Evolutionary conservation across 305 asterid species (phyloP), one percentile per base, ranked within the genome.

Genomic region (Plantago lanceolata): DNA sequence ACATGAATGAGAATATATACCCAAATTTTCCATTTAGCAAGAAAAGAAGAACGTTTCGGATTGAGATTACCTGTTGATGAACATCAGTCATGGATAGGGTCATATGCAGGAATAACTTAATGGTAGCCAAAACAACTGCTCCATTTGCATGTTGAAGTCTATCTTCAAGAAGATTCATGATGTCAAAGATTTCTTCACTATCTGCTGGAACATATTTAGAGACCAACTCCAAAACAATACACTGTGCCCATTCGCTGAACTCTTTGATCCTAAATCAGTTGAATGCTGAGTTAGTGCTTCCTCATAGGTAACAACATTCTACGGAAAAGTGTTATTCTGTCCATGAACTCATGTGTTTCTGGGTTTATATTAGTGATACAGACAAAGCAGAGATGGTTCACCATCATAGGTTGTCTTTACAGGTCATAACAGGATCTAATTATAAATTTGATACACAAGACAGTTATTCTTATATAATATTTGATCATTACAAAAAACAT

Each of bases 91-190:
- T 90, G 68, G 99, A 90, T 75, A 94, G 81, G 70, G 99, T 94
- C 89, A 88, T 64, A 65, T 90, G 99, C 65, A 94, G 82, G 74
- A 90, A 94, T 70, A 88, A 68, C 84, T 94, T 94, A 76, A 81
- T 88, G 61, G 96, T 86, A 71, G 96, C 93, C 89, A 94, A 79
- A 75, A 94, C 99, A 65, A 94, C 99, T 52, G 99, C 99, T 68
- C 99, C 95, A 70, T 94, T 94, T 63, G 99, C 99, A 82, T 94
- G 99, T 71, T 94, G 99, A 78, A 94, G 99, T 76, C 99, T 85
- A 74, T 94, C 99, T 83, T 94, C 99, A 31, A 94, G 97, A 78
- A 94, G 96, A 84, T 94, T 88, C 99, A 94, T 94, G 67, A 90
- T 85, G 85, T 94, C 99, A 72, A 94, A 94, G 79, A 94, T 84